Base-by-base conservation (phyloP, 1,284 basidiomycete genomes). In the Austroboletus niveus region DNA sequence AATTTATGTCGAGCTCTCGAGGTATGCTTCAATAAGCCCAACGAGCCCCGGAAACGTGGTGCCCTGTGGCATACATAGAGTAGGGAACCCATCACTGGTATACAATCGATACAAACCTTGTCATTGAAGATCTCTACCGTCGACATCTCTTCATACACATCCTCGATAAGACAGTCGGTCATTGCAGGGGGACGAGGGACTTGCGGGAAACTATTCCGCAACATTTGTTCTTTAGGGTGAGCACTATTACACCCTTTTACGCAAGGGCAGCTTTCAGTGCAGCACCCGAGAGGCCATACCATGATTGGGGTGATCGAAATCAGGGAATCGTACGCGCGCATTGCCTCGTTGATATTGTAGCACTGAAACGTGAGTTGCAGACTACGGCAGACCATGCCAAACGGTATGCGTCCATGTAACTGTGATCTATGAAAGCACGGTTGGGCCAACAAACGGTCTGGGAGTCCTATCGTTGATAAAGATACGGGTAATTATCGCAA, bases 401-500 rank as follows among this genome's bases (percentile, higher is more conserved):
- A 99, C 20, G 94, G 96, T 96, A 98, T 98, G 97, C 95, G 71
- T 99, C 97, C 79, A 99, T 84, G 71, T 99, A 99, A 60, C 99
- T 94, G 71, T 98, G 94, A 69, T 96, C 87, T 12, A 79, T 76
- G 45, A 91, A 77, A 9, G 94, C 95, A 97, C 89, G 22, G 87
- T 86, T 10, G 91, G 89, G 65, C 98, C 94, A 45, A 94, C 78
- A 69, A 98, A 98, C 4, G 94, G 94, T 31, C 79, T 77, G 5
- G 90, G 92, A 0, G 96, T 99, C 48, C 87, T 84, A 48, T 81
- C 75, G 71, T 99, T 97, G 52, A 94, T 80, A 73, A 86, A 99
- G 57, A 99, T 76, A 12, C 97, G 97, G 47, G 99, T 80, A 68
- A 98, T 97, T 66, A 98, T 98, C 20, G 90, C 88, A 22, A 98